A percentile compares a stretch with the other conserved stretches of the same genome.
Evolutionary conservation across 257 asterid genomes (phyloP).

Genomic region (Fraxinus excelsior): DNA sequence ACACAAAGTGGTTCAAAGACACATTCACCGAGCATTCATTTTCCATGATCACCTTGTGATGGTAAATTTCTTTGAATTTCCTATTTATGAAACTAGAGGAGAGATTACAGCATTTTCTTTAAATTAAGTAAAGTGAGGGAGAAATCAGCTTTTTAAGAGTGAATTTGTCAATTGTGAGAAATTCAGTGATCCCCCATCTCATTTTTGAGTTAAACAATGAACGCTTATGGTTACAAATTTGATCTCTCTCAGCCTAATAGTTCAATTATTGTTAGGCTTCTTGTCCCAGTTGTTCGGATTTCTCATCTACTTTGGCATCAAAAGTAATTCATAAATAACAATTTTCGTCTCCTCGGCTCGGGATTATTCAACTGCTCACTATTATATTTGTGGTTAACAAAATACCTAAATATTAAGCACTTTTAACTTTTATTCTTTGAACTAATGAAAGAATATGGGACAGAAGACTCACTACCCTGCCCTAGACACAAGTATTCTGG

Average conservation of each 20-base stretch:
- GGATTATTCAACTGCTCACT: neutral
- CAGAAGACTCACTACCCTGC: too few species aligned
- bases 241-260: neutral
- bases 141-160: too few species aligned
- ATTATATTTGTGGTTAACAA: neutral
- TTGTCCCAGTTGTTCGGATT: neutral
- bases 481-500: neutral
- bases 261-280: neutral
- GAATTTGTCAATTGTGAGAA: too few species aligned
- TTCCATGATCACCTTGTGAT: neutral
- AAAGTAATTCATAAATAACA: neutral
- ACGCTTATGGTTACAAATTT: neutral
- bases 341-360: neutral
- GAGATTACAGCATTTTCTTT: neutral
- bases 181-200: too few species aligned
- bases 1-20: neutral
- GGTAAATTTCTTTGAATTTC: neutral
- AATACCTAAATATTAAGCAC: neutral
- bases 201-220: too few species aligned
- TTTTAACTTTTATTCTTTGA: neutral
- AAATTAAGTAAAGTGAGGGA: neutral
- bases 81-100: neutral
- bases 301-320: neutral
- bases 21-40: neutral
- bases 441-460: neutral